Percentiles rank a stretch among this genome's conserved stretches.
Conservation (phyloP, 75 land plant genomes). For the Gnetum montanum region DNA sequence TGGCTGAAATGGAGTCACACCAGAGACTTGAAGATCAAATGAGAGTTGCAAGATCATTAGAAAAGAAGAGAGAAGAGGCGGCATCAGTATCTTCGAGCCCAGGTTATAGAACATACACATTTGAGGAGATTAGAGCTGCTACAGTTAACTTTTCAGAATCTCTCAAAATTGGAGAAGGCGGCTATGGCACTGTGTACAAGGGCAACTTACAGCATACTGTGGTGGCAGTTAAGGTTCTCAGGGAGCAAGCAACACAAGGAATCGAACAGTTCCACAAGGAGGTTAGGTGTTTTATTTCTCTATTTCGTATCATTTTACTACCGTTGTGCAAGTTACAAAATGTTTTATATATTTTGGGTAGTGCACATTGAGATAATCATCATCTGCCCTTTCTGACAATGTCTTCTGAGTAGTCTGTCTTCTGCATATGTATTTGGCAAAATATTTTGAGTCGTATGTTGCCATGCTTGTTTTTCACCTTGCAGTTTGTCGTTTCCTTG, state of each 20-base stretch:
- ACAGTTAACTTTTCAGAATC: conserved; percentile 31
- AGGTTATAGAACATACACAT: conserved; percentile 40
- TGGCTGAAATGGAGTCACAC: conserved; percentile 46
- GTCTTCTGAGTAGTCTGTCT: too few species aligned
- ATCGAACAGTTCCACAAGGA: conserved; percentile 52
- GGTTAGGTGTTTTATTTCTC: too few species aligned
- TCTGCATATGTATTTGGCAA: too few species aligned
- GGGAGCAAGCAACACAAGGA: conserved; percentile 61
- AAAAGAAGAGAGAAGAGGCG: conserved; percentile 35
- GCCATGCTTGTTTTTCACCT: too few species aligned
- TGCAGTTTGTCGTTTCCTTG: too few species aligned
- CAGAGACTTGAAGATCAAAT: conserved; percentile 38
- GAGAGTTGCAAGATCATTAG: conserved; percentile 36
- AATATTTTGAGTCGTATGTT: background rate
- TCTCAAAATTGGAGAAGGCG: conserved; percentile 64
- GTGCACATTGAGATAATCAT: too few species aligned
- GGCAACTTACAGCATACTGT: conserved; percentile 48
- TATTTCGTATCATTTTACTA: too few species aligned
- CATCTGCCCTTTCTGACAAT: too few species aligned
- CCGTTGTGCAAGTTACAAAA: too few species aligned
- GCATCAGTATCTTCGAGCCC: conserved; percentile 25
- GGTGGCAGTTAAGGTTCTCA: conserved; percentile 56
- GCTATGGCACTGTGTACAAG: conserved; percentile 59
- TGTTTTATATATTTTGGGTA: too few species aligned
- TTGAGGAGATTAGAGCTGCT: conserved; percentile 46